These are phyloP conservation scores for Cystobasidiaceae sp. DNA, from an alignment of 1,284 basidiomycete genomes.

Conservation along the genomic window DNA sequence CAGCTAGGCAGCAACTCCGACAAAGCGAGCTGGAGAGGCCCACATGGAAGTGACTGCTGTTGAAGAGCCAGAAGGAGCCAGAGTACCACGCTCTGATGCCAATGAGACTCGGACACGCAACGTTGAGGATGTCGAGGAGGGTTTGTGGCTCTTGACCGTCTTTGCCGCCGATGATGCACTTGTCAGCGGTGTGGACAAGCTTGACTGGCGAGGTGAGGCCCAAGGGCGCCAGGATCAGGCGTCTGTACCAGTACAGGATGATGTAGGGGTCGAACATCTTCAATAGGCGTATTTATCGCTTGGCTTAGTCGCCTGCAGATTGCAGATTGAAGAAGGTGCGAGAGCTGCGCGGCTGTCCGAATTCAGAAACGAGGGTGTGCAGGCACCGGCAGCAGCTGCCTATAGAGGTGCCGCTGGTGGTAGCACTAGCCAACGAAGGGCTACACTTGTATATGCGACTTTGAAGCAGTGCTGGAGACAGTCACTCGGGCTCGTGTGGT, in stretches of 20 bases:
- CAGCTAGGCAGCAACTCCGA: background rate
- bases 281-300: too few relatives aligned
- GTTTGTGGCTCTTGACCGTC: background rate
- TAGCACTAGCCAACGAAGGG: too few relatives aligned
- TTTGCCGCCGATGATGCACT: slow-evolving; percentile 21
- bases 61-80: slow-evolving; percentile 36
- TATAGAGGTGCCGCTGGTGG: too few relatives aligned
- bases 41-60: slow-evolving; percentile 23
- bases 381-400: too few relatives aligned
- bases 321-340: too few relatives aligned
- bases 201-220: slow-evolving; percentile 23
- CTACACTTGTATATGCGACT: too few relatives aligned
- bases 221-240: slow-evolving; percentile 15
- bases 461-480: too few relatives aligned
- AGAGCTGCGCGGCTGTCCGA: too few relatives aligned
- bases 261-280: slow-evolving; percentile 22
- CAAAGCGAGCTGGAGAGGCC: slow-evolving; percentile 28
- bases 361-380: too few relatives aligned
- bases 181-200: slow-evolving; percentile 16
- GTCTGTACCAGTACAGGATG: slow-evolving; percentile 27
- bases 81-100: slow-evolving; percentile 37
- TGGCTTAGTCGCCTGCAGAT: too few relatives aligned
- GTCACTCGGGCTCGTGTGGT: background rate
- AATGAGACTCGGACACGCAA: slow-evolving; percentile 32
- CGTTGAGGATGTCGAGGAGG: slow-evolving; percentile 29